Evolutionary conservation across 805 yeast species (phyloP), one percentile per base, ranked within the genome.

Genomic region (Cyberlindnera veronae): DNA sequence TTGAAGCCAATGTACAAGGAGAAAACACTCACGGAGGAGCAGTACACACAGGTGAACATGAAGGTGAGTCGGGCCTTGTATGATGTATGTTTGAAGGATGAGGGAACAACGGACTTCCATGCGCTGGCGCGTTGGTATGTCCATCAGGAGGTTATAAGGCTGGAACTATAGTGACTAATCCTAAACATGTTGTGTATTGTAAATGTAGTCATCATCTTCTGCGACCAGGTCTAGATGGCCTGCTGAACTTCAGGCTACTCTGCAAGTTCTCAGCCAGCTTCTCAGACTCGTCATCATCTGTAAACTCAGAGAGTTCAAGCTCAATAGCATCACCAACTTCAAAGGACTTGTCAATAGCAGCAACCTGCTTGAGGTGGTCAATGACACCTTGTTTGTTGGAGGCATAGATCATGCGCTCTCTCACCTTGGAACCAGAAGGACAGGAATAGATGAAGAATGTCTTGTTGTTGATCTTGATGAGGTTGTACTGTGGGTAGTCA

Each of bases 321-420:
- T 84, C 95, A 34, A 69, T 74, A 14, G 84, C 64, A 57, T 84
- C 91, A 10, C 93, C 93, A 39, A 81, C 79, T 58, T 84, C 93
- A 17, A 84, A 57, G 36, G 74, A 74, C 26, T 68, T 68, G 9
- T 58, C 55, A 26, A 71, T 50, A 6, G 28, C 41, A n/a, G 33
- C 5, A 7, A 55, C 42, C 15, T 56, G 46, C 44, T 71, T 68
- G 55, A 84, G 64, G 42, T 73, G 69, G 33, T 67, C 69, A 24
- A 79, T 61, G 39, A 84, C 71, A 7, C 82, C 84, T 38, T 69
- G 71, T 56, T 80, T 83, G 46, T 82, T 83, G 3, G 95, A 76
- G 1, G 99, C 98, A 56, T 89, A 88, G 36, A 89, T 61, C 97
- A 91, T 91, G 53, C 98, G 75, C 38, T 89, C 93, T 61, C 82